Evolutionary conservation across 805 yeast genomes (phyloP).

Genomic region (Starmera caribaea): DNA sequence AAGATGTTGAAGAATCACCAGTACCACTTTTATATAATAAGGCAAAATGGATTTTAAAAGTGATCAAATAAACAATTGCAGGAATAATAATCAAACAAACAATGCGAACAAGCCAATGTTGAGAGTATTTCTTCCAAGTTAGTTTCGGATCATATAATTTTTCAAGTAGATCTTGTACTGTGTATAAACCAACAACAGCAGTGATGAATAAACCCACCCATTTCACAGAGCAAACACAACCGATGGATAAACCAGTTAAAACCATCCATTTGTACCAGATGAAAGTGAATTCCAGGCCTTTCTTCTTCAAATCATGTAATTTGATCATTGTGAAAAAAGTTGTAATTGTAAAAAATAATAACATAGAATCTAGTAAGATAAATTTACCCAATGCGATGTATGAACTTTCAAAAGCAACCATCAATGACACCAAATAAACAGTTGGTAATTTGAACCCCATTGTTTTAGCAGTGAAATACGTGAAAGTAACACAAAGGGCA

Average conservation of each 20-base stretch:
- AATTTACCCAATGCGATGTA: constrained; percentile 66
- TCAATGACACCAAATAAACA: constrained; percentile 48
- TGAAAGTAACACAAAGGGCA: constrained; percentile 56
- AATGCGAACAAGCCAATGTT: constrained; percentile 70
- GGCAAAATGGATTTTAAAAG: constrained; percentile 76
- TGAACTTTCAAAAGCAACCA: constrained; percentile 59
- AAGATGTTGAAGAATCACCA: constrained; percentile 86
- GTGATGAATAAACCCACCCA: constrained; percentile 79
- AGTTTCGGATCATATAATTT: constrained; percentile 26
- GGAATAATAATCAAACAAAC: constrained; percentile 65
- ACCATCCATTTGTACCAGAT: constrained; percentile 46
- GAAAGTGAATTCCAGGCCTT: constrained; percentile 26
- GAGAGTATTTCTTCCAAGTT: constrained; percentile 26
- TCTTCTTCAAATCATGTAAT: constrained; percentile 36
- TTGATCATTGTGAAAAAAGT: constrained; percentile 54
- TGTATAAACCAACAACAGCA: constrained; percentile 48
- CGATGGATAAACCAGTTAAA: constrained; percentile 58
- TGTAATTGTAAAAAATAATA: constrained; percentile 64
- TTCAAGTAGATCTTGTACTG: constrained; percentile 40
- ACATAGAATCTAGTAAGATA: constrained; percentile 68
- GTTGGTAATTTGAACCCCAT: constrained; percentile 42
- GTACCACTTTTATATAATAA: constrained; percentile 76
- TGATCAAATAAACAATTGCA: constrained; percentile 49
- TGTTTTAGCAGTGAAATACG: constrained; percentile 59
- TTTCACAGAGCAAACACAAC: constrained; percentile 77